These are phyloP conservation scores for Rhynchosporium secalis DNA, from an alignment of 2,329 filamentous ascomycete species.

Conservation along the genomic window DNA sequence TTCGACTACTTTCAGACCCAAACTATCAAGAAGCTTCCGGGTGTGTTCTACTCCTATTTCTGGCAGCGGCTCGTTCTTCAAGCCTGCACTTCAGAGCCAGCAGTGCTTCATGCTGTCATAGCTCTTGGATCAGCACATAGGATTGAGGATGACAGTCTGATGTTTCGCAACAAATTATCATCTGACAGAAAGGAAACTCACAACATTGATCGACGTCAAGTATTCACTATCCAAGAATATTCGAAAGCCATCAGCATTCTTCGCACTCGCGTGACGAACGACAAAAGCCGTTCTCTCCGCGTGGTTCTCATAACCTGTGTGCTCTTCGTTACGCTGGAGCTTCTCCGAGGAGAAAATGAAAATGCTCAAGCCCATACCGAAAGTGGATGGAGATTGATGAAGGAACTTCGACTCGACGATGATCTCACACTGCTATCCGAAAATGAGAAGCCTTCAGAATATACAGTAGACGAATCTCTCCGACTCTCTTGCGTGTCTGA, in stretches of 20 bases:
- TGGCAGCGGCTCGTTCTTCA: constrained; percentile 62
- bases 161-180: neutral
- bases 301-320: constrained; percentile 22
- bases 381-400: constrained; percentile 14
- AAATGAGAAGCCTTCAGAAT: neutral
- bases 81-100: constrained; percentile 52
- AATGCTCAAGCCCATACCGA: constrained; percentile 8
- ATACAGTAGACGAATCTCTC: constrained; percentile 9
- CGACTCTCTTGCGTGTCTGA: neutral
- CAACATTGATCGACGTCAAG: neutral
- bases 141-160: constrained; percentile 12
- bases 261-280: neutral
- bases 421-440: neutral
- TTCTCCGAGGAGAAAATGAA: constrained; percentile 3
- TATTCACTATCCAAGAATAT: constrained; percentile 17
- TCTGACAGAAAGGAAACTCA: neutral
- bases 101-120: constrained; percentile 23
- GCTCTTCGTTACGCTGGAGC: constrained; percentile 17
- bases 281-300: constrained; percentile 2
- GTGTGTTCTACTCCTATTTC: constrained; percentile 64
- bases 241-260: constrained; percentile 15
- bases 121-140: constrained; percentile 16
- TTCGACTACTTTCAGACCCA: constrained; percentile 60
- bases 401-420: constrained; percentile 1
- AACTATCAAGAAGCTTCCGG: constrained; percentile 60